Evolutionary conservation across 192 early-diverging fungal species (phyloP).

Genomic region (Linnemannia hyalina): DNA sequence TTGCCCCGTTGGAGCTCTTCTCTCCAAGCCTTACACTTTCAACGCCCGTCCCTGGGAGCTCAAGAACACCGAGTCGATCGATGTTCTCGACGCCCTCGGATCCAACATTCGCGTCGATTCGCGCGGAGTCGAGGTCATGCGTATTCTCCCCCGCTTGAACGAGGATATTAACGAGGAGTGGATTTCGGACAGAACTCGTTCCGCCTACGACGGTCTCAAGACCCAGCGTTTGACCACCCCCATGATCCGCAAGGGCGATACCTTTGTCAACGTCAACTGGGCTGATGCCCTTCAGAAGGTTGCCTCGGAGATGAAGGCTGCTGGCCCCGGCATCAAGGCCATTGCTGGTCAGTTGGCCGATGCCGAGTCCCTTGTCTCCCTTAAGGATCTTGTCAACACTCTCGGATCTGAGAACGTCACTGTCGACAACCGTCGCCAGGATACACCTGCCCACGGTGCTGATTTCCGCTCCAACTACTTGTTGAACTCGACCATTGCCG

Average conservation of each 20-base stretch:
- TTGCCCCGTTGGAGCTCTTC: slow-evolving; percentile 98
- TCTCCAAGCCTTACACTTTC: slow-evolving; percentile 97
- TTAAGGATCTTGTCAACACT: slow-evolving; percentile 95
- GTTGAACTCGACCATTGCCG: slow-evolving; percentile 85
- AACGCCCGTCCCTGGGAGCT: slow-evolving; percentile 97
- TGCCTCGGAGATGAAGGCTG: slow-evolving; percentile 73
- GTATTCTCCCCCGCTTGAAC: slow-evolving; percentile 94
- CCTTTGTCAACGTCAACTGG: slow-evolving; percentile 90
- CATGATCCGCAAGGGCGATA: slow-evolving; percentile 85
- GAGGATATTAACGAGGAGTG: slow-evolving; percentile 99
- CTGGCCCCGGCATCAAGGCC: slow-evolving; percentile 78
- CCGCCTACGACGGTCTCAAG: slow-evolving; percentile 95
- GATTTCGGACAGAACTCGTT: slow-evolving; percentile 98
- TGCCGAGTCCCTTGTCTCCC: slow-evolving; percentile 92
- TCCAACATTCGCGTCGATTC: slow-evolving; percentile 97
- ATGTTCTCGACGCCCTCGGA: slow-evolving; percentile 95
- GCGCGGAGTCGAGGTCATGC: slow-evolving; percentile 96
- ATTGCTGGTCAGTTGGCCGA: slow-evolving; percentile 95
- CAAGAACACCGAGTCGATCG: slow-evolving; percentile 94
- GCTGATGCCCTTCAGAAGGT: slow-evolving; percentile 84
- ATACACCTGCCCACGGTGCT: slow-evolving; percentile 63
- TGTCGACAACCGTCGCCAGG: slow-evolving; percentile 74
- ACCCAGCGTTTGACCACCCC: slow-evolving; percentile 95
- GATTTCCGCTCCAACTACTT: slow-evolving; percentile 95
- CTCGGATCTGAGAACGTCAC: slow-evolving; percentile 88